A percentile compares a stretch with the other conserved stretches of the same genome.
These are phyloP conservation scores for Pythium sukuiense DNA, from an alignment of 352 stramenopile genomes.

Conservation along the genomic window DNA sequence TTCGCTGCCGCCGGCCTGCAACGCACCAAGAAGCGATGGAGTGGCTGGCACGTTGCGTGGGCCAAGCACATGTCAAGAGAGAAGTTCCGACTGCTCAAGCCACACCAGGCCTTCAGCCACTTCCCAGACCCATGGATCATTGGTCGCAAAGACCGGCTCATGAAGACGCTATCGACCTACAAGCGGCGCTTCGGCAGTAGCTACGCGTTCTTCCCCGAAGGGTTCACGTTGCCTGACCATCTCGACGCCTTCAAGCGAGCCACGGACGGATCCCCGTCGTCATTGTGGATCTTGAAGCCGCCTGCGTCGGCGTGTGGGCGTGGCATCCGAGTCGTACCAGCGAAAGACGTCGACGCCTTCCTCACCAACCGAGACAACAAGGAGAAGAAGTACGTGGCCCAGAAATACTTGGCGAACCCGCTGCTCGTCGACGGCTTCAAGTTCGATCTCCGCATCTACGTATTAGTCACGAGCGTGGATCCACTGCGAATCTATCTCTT, in stretches of 20 bases:
- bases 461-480: slow-evolving; percentile 86
- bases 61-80: slow-evolving; percentile 68
- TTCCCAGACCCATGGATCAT: slow-evolving; percentile 91
- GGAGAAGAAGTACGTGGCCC: slow-evolving; percentile 56
- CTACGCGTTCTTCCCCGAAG: slow-evolving; percentile 86
- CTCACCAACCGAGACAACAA: slow-evolving; percentile 27
- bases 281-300: slow-evolving; percentile 89
- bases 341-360: slow-evolving; percentile 37
- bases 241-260: slow-evolving; percentile 54
- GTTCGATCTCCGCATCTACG: slow-evolving; percentile 90
- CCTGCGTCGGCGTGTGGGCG: slow-evolving; percentile 83
- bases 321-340: slow-evolving; percentile 78
- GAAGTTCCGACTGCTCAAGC: slow-evolving; percentile 52
- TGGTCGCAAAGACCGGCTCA: slow-evolving; percentile 86
- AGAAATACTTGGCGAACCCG: slow-evolving; percentile 76
- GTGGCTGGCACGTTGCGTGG: slow-evolving; percentile 60
- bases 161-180: slow-evolving; percentile 68
- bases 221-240: slow-evolving; percentile 81
- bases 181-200: slow-evolving; percentile 53
- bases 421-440: slow-evolving; percentile 87
- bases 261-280: not conserved
- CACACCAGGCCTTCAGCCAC: slow-evolving; percentile 86
- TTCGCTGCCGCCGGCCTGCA: slow-evolving; percentile 76
- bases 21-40: slow-evolving; percentile 62
- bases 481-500: slow-evolving; percentile 87